Evolutionary conservation across 2,329 filamentous ascomycete species (phyloP).

Genomic region (Hypoxylon sp.): DNA sequence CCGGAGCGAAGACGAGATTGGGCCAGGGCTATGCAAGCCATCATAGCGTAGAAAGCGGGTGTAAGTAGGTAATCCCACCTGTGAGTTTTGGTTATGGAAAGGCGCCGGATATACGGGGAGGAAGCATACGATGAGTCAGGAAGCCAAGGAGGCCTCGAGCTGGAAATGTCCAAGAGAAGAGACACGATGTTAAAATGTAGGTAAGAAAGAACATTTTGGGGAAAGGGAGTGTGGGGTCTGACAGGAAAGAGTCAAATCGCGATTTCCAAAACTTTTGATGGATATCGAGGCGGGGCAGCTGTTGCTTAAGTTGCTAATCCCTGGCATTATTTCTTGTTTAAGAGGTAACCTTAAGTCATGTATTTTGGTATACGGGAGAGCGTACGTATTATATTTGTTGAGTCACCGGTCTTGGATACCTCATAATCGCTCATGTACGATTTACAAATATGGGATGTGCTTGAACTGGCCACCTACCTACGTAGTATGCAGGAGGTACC

Average conservation of each 20-base stretch:
- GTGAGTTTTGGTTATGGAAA: constrained; percentile 9
- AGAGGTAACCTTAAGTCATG: no score
- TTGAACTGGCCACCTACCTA: no score
- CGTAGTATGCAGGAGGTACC: no score
- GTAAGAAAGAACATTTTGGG: constrained; percentile 27
- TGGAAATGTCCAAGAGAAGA: constrained; percentile 3
- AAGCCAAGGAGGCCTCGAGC: background rate
- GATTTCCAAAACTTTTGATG: constrained; percentile 34
- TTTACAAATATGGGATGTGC: constrained; percentile 19
- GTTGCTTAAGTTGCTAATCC: constrained; percentile 32
- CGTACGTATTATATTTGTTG: constrained; percentile 8
- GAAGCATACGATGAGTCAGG: constrained; percentile 35
- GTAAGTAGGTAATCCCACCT: constrained; percentile 1
- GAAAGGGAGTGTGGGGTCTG: constrained; percentile 36
- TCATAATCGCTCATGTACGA: constrained; percentile 3
- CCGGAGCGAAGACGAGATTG: constrained; percentile 24
- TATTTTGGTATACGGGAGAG: background rate
- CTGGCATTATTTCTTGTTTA: constrained; percentile 24
- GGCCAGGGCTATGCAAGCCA: constrained; percentile 28
- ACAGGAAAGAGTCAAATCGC: constrained; percentile 29
- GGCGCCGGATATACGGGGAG: constrained; percentile 24
- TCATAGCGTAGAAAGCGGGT: constrained; percentile 16
- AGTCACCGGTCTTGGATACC: constrained; percentile 6
- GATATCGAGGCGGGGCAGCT: constrained; percentile 25
- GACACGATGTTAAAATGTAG: constrained; percentile 13